A percentile compares a stretch with the other conserved stretches of the same genome.
Evolutionary conservation across 768 basidiomycete genomes (phyloP).

Genomic region (Kwoniella sp.): DNA sequence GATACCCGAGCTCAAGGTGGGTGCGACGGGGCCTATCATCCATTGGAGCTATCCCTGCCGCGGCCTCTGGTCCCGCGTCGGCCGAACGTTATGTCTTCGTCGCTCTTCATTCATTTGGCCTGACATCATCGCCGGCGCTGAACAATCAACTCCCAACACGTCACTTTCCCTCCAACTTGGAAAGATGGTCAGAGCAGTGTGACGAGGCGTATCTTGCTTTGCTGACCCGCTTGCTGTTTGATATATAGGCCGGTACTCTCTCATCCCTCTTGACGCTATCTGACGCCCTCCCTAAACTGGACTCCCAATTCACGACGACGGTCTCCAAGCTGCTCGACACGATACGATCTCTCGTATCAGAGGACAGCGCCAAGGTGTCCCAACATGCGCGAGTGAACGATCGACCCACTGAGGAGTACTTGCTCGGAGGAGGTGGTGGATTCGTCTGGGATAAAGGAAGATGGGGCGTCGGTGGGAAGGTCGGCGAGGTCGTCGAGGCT

Average conservation of each 20-base stretch:
- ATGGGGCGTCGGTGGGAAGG: constrained; percentile 78
- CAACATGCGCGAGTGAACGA: constrained; percentile 63
- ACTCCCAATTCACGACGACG: constrained; percentile 78
- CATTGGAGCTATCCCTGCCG: neutral
- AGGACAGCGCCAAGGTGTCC: constrained; percentile 62
- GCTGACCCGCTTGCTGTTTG: constrained; percentile 3
- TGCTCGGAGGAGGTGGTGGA: constrained; percentile 60
- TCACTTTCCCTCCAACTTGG: too few relatives aligned
- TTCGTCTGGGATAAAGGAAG: constrained; percentile 96
- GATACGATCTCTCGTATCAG: constrained; percentile 83
- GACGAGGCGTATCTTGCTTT: neutral
- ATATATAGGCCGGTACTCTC: constrained; percentile 78
- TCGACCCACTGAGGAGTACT: constrained; percentile 72
- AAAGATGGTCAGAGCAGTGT: too few relatives aligned
- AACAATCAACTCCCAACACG: too few relatives aligned
- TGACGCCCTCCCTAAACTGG: constrained; percentile 90
- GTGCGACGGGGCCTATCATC: constrained; percentile 33
- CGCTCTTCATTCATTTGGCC: too few relatives aligned
- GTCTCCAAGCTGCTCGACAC: constrained; percentile 95
- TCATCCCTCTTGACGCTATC: constrained; percentile 84
- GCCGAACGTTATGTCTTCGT: neutral
- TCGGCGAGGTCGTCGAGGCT: constrained; percentile 81
- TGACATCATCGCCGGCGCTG: too few relatives aligned
- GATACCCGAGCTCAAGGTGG: constrained; percentile 89
- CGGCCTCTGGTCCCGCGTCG: neutral